A percentile compares a stretch with the other conserved stretches of the same genome.
Evolutionary conservation across 208 protist genomes (phyloP).

Genomic region (Plasmodiophora brassicae): DNA sequence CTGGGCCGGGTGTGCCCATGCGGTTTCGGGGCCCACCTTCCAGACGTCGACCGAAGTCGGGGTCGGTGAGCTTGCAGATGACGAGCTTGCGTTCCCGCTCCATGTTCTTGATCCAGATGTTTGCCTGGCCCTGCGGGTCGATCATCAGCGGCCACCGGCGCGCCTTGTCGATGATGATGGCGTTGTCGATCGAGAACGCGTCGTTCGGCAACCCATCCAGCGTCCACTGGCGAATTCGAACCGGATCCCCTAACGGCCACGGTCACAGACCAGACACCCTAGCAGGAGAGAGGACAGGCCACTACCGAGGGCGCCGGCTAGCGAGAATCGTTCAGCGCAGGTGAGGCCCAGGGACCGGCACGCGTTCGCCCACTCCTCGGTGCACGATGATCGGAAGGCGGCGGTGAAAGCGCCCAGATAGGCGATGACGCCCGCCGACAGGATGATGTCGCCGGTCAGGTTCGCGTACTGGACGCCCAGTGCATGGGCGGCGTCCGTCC

Average conservation of each 20-base stretch:
- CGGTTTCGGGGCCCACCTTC: slow-evolving; percentile 17
- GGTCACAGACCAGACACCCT: slow-evolving; percentile 55
- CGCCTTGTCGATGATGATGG: slow-evolving; percentile 49
- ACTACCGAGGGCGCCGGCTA: slow-evolving; percentile 51
- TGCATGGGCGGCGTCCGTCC: slow-evolving; percentile 70
- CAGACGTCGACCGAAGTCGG: slow-evolving; percentile 53
- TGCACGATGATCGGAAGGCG: slow-evolving; percentile 74
- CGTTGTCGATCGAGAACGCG: slow-evolving; percentile 70
- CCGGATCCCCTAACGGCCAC: slow-evolving; percentile 78
- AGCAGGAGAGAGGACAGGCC: slow-evolving; percentile 32
- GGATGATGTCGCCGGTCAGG: slow-evolving; percentile 84
- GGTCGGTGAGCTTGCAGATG: slow-evolving; percentile 60
- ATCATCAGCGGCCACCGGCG: slow-evolving; percentile 62
- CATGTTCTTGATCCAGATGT: slow-evolving; percentile 58
- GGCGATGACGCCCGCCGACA: slow-evolving; percentile 82
- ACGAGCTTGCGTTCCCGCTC: slow-evolving; percentile 73
- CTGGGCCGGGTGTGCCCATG: not conserved
- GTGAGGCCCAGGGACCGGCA: slow-evolving; percentile 48
- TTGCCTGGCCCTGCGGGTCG: slow-evolving; percentile 53
- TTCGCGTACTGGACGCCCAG: slow-evolving; percentile 73
- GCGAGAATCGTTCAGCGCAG: slow-evolving; percentile 59
- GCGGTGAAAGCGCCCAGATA: slow-evolving; percentile 90
- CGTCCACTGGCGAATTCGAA: slow-evolving; percentile 90
- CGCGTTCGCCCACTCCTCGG: slow-evolving; percentile 69
- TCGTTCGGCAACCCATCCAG: slow-evolving; percentile 88